Percentiles rank a stretch among this genome's conserved stretches.
phyloP scores from a whole-genome alignment of 805 yeast species.

The Kazachstania psychrophila region DNA sequence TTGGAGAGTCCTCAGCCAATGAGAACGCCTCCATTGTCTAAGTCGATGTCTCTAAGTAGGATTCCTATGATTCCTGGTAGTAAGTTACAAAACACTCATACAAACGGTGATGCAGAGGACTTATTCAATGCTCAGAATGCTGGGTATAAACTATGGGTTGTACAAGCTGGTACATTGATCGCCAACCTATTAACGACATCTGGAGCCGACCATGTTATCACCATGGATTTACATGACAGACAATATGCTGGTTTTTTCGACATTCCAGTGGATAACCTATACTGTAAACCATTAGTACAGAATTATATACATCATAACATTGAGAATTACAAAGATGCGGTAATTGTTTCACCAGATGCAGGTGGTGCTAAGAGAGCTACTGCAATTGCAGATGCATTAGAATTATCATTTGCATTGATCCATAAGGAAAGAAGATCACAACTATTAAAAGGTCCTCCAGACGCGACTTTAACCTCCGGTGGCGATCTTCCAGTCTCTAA shows the following conservation, averaged over 20 bases:
- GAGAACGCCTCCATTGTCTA: slow-evolving; percentile 8
- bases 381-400: slow-evolving; percentile 81
- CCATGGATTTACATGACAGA: slow-evolving; percentile 97
- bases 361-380: slow-evolving; percentile 99
- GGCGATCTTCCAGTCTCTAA: slow-evolving; percentile 16
- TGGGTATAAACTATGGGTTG: slow-evolving; percentile 90
- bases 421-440: slow-evolving; percentile 79
- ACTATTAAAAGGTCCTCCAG: slow-evolving; percentile 30
- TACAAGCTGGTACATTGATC: slow-evolving; percentile 86
- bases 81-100: slow-evolving; percentile 18
- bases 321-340: slow-evolving; percentile 74
- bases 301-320: slow-evolving; percentile 71
- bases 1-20: slow-evolving; percentile 11
- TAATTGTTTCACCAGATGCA: slow-evolving; percentile 94
- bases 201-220: slow-evolving; percentile 92
- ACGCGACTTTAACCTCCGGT: slow-evolving; percentile 25
- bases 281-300: slow-evolving; percentile 79
- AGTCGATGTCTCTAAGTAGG: slow-evolving; percentile 22
- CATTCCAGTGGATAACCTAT: slow-evolving; percentile 89
- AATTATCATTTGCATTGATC: slow-evolving; percentile 84
- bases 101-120: slow-evolving; percentile 25
- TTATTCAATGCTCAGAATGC: slow-evolving; percentile 37
- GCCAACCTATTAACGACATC: slow-evolving; percentile 83
- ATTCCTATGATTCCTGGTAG: slow-evolving; percentile 32
- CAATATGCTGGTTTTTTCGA: slow-evolving; percentile 97